Evolutionary conservation across 2,329 filamentous ascomycete species (phyloP).

Genomic region (Fusarium sp.): DNA sequence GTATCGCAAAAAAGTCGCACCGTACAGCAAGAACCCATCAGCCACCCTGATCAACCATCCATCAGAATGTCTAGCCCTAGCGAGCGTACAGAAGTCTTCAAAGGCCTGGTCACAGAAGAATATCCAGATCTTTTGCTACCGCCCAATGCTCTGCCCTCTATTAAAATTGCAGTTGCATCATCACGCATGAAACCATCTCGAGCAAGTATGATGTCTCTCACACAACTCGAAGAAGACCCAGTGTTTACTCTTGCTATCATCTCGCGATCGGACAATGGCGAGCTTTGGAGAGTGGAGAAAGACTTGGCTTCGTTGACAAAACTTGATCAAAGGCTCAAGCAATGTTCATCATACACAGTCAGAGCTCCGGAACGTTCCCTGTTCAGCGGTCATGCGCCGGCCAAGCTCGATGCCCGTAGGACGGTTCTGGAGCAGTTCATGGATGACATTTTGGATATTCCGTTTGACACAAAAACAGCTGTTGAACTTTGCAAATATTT

Average conservation of each 20-base stretch:
- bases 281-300: conserved; percentile 96
- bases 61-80: conserved; percentile 49
- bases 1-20: conserved; percentile 11
- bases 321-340: conserved; percentile 82
- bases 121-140: conserved; percentile 86
- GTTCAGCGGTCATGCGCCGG: conserved; percentile 92
- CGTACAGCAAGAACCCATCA: conserved; percentile 10
- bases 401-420: conserved; percentile 88
- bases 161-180: conserved; percentile 87
- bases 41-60: conserved; percentile 21
- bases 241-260: conserved; percentile 92
- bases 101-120: conserved; percentile 82
- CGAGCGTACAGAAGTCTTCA: conserved; percentile 68
- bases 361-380: conserved; percentile 84
- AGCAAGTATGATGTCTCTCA: conserved; percentile 81
- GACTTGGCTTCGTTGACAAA: conserved; percentile 82
- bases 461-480: conserved; percentile 78
- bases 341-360: conserved; percentile 74
- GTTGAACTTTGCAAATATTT: conserved; percentile 87
- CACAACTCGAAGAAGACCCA: conserved; percentile 85
- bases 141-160: conserved; percentile 86
- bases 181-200: conserved; percentile 94
- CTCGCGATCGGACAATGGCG: conserved; percentile 75
- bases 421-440: conserved; percentile 84
- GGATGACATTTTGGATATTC: conserved; percentile 82